phyloP scores from a whole-genome alignment of 768 basidiomycete species.

The Lactifluus hygrophoroides region DNA sequence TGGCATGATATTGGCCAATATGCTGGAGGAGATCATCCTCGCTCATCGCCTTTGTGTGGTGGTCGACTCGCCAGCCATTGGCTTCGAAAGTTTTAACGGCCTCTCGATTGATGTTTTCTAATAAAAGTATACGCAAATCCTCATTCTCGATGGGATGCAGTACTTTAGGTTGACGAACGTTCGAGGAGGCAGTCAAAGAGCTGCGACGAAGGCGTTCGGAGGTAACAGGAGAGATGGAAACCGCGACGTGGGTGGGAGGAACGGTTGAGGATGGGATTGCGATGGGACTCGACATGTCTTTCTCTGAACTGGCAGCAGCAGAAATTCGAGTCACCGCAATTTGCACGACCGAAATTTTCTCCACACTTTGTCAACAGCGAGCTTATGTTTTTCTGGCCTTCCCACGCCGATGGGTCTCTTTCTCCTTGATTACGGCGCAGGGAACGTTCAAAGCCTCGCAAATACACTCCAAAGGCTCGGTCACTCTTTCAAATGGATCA shows the following conservation, averaged over 20 bases:
- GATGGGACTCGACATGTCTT: constrained; percentile 37
- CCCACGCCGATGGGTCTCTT: constrained; percentile 49
- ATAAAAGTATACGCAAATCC: constrained; percentile 68
- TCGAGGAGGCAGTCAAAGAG: constrained; percentile 19
- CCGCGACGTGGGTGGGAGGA: constrained; percentile 31
- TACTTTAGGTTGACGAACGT: constrained; percentile 51
- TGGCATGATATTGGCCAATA: constrained; percentile 79
- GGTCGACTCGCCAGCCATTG: constrained; percentile 90
- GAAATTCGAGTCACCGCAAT: not conserved
- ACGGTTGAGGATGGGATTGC: constrained; percentile 32
- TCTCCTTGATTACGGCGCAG: constrained; percentile 95
- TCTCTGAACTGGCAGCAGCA: too few species aligned
- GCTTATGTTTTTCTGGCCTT: not conserved
- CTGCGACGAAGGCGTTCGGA: constrained; percentile 25
- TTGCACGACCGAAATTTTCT: not conserved
- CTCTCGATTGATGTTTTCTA: constrained; percentile 93
- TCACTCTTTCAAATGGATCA: constrained; percentile 84
- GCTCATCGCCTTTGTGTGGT: constrained; percentile 73
- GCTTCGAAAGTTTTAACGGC: constrained; percentile 73
- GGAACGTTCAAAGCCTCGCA: constrained; percentile 88
- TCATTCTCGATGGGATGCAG: constrained; percentile 80
- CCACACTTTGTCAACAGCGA: not conserved
- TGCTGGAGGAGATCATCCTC: constrained; percentile 88
- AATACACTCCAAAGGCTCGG: constrained; percentile 84
- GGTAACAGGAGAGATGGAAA: constrained; percentile 48